Base-by-base conservation (phyloP, 257 asterid species). In the Ajuga chamaepitys region DNA sequence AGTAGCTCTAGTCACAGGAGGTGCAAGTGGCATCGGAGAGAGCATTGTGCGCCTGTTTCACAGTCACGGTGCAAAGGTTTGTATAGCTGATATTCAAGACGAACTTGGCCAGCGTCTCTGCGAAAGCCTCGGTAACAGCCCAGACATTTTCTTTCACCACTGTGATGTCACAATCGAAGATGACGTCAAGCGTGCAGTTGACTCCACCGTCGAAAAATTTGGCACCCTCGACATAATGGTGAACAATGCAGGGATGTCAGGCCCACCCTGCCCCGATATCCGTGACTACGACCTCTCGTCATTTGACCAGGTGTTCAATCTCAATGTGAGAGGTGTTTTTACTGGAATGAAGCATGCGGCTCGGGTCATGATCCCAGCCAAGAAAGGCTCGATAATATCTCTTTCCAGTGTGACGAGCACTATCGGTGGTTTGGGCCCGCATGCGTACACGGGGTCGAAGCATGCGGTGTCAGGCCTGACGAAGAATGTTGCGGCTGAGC, bases 321-420 rank as follows among this genome's bases (percentile, higher is more conserved):
- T 85, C 37, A 89, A 92, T 8, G 92, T 85, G 54, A 87, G 81
- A 69, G 97, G 98, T 1, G 88, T 76, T 34, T 94, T 94, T 74
- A 66, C 83, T 1, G 99, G 97, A 18, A 94, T 94, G 96, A 94
- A 94, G 75, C 97, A 90, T 9, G 97, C 95, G 0, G 95, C 96
- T 26, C 91, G 93, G 21, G 10, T 81, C n/a, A 89, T 94, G 99
- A 83, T 90, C 24, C 99, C 97, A 0, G 77, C 75, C 13, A 80
- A 81, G 76, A 84, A 68, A 67, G 97, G 99, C 50, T 83, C 96
- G 9, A 90, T 94, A 12, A 66, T 94, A 26, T 89, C 96, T 0
- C 22, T 90, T 1, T 47, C 82, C 70, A 94, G 99, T 21, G 95
- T 86, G 42, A 44, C 93, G 9, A 74, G 88, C 42, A 62, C 72